Evolutionary conservation across 73 alveolate species (phyloP).

Genomic region (Tetrahymena thermophila): DNA sequence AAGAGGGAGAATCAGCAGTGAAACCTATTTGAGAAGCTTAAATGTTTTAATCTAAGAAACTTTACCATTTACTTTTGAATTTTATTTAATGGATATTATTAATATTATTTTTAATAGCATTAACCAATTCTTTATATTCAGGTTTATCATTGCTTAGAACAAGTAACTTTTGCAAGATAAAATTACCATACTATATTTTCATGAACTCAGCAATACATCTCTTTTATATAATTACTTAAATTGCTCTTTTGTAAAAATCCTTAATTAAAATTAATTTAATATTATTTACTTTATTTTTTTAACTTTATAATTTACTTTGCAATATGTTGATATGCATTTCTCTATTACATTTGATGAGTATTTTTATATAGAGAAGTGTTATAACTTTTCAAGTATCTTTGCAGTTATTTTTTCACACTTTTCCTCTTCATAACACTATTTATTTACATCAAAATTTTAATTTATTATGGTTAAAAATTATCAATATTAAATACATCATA

Average conservation of each 20-base stretch:
- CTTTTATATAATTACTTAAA: constrained; percentile 6
- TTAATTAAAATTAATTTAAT: constrained; percentile 22
- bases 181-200: constrained; percentile 51
- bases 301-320: constrained; percentile 5
- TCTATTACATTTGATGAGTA: constrained; percentile 78
- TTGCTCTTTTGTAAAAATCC: not conserved
- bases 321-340: constrained; percentile 44
- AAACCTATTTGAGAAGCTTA: not conserved
- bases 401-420: constrained; percentile 43
- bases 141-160: constrained; percentile 17
- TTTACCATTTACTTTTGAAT: not conserved
- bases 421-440: constrained; percentile 40
- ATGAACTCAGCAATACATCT: constrained; percentile 22
- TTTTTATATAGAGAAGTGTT: constrained; percentile 50
- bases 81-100: not conserved
- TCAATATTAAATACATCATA: constrained; percentile 20
- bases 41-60: not conserved
- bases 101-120: not conserved
- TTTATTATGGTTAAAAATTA: no score
- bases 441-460: not conserved
- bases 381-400: constrained; percentile 47
- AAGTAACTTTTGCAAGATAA: constrained; percentile 55
- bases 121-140: not conserved
- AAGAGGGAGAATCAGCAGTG: not conserved
- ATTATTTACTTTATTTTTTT: not conserved